Evolutionary conservation across 805 yeast species (phyloP).

Genomic region (Yamadazyma paraphyllophila): DNA sequence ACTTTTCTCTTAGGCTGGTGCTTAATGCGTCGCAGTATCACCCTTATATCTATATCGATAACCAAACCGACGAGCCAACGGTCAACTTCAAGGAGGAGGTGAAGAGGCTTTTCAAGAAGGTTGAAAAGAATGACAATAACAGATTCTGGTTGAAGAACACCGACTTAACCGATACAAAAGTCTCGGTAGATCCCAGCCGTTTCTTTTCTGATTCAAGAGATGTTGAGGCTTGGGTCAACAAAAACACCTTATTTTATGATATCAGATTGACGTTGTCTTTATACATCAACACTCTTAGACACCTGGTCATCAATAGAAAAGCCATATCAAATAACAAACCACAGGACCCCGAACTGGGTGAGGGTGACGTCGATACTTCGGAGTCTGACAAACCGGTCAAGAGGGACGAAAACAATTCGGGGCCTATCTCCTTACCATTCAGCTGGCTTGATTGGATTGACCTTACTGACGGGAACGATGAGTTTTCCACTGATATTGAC

Average conservation of each 20-base stretch:
- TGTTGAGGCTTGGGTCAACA: constrained; percentile 18
- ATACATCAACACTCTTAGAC: constrained; percentile 27
- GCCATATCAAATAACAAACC: background rate
- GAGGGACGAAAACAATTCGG: background rate
- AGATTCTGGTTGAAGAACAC: constrained; percentile 27
- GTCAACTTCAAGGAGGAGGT: constrained; percentile 12
- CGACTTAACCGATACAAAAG: constrained; percentile 16
- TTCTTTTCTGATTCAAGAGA: constrained; percentile 16
- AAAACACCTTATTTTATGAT: constrained; percentile 35
- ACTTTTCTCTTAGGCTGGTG: constrained; percentile 7
- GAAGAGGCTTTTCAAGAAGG: constrained; percentile 14
- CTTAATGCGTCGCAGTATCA: background rate
- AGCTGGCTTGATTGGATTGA: constrained; percentile 33
- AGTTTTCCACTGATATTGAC: constrained; percentile 13
- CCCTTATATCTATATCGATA: constrained; percentile 8
- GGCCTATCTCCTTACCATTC: constrained; percentile 20
- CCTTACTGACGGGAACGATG: constrained; percentile 17
- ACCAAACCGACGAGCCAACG: constrained; percentile 11
- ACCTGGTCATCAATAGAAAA: background rate
- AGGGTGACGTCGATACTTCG: background rate
- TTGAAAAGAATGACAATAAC: constrained; percentile 16
- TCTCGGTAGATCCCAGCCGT: constrained; percentile 14
- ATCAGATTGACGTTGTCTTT: constrained; percentile 54
- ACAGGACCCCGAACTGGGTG: no score
- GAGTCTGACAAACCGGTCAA: background rate